Evolutionary conservation across 2,329 filamentous ascomycete genomes (phyloP), one percentile per base, ranked within the genome.

Genomic region (Ophiostoma ips): DNA sequence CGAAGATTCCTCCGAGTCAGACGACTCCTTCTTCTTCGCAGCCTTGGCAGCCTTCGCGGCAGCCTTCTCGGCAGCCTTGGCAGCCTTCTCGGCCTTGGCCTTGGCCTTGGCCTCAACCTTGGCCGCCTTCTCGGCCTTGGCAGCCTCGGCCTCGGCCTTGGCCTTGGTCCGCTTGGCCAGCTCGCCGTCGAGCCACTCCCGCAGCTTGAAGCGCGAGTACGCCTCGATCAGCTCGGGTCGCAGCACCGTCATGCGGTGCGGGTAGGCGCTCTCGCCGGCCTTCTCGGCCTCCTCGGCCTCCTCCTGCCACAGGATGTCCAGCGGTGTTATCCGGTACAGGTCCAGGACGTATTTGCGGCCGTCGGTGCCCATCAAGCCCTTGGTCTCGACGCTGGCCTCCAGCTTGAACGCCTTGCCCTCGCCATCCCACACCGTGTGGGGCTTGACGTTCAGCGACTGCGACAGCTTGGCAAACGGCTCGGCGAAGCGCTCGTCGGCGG

Each of bases 401-500:
- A 98, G 74, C 55, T 95, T 87, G 60, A 95, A 88, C 54, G 84
- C 80, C 67, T 88, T 84, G 57, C 82, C 80, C 59, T 95, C 87
- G 73, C 96, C 96, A 67, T 98, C 92, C 92, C 92, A 98, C 4
- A 98, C 94, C 41, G 88, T 74, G 64, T 98, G 92, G 68, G 84
- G 84, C 76, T 96, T 96, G 52, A 95, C 85, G 58, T 84, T 85
- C 60, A 96, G 76, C 3, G 87, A 79, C 67, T 90, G 88, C 40
- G 90, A 95, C 31, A 98, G 76, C 70, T 94, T 88, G 62, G 87
- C 81, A 60, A 98, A 98, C 10, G 87, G 76, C 28, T 83, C 71
- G 1, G 80, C 79, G 60, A 98, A 98, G 18, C 82, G 80, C 62
- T 94, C 83, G 61, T 96, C 87, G 12, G 87, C 84, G 1, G 92